phyloP scores from a whole-genome alignment of 768 basidiomycete genomes.

The Mycena vulgaris region DNA sequence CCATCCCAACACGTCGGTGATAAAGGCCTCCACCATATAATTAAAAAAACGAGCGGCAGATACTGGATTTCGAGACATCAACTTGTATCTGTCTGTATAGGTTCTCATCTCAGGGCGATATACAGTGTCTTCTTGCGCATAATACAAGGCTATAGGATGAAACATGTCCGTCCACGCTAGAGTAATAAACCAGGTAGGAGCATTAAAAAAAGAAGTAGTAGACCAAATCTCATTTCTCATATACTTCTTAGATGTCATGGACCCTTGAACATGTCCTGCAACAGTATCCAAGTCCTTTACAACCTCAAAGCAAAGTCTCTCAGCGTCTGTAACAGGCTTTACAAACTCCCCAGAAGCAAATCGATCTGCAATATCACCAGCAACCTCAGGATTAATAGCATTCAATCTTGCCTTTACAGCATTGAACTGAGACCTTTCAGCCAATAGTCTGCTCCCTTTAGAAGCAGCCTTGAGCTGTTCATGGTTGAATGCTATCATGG shows the following conservation, averaged over 20 bases:
- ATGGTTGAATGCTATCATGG: constrained; percentile 57
- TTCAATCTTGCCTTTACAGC: constrained; percentile 40
- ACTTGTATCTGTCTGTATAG: background rate
- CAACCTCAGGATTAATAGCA: constrained; percentile 42
- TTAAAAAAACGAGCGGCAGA: constrained; percentile 42
- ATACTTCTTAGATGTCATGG: constrained; percentile 46
- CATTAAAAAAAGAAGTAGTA: constrained; percentile 38
- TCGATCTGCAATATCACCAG: constrained; percentile 37
- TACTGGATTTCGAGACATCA: constrained; percentile 37
- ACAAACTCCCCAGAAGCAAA: constrained; percentile 46
- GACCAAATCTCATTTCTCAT: constrained; percentile 53
- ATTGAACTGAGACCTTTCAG: no score
- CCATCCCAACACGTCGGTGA: constrained; percentile 30
- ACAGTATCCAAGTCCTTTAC: constrained; percentile 55
- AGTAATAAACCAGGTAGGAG: constrained; percentile 51
- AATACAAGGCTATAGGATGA: constrained; percentile 53
- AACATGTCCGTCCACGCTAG: constrained; percentile 49
- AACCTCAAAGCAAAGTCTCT: constrained; percentile 52
- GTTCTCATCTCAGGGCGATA: constrained; percentile 39
- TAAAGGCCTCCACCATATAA: constrained; percentile 37
- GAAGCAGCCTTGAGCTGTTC: constrained; percentile 52
- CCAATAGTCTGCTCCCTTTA: constrained; percentile 46
- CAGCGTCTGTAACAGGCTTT: constrained; percentile 46
- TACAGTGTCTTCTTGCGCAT: constrained; percentile 40
- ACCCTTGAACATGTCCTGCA: constrained; percentile 47